phyloP scores from a whole-genome alignment of 257 asterid species.

The Anisodus acutangulus region DNA sequence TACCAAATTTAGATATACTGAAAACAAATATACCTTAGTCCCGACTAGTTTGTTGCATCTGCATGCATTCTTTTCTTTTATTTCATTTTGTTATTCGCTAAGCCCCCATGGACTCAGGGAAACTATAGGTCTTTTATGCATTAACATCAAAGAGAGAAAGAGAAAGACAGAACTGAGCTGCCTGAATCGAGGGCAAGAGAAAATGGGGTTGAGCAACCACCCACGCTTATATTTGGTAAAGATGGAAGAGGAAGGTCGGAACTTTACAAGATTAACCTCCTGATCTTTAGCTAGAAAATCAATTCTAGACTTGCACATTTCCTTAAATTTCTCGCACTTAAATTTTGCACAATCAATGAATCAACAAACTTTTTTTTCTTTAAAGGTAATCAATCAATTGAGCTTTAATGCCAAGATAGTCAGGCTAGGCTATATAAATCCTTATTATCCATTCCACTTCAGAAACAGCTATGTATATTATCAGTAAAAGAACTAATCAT shows the following conservation, averaged over 20 bases:
- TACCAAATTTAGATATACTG: background rate
- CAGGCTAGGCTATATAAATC: constrained; percentile 2
- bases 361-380: background rate
- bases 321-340: background rate
- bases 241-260: constrained; percentile 49
- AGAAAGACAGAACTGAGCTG: constrained; percentile 50
- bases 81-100: background rate
- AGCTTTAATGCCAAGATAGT: background rate
- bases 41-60: background rate
- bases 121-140: background rate
- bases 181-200: constrained; percentile 52
- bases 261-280: constrained; percentile 59
- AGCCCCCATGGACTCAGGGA: background rate
- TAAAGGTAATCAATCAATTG: background rate
- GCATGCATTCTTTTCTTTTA: background rate
- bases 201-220: constrained; percentile 72
- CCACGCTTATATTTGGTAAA: constrained; percentile 72
- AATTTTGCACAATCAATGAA: background rate
- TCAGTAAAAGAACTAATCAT: background rate
- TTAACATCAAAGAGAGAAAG: background rate
- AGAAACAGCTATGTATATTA: background rate
- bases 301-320: background rate
- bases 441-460: background rate
- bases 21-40: background rate
- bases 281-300: constrained; percentile 35